phyloP scores from a whole-genome alignment of 257 asterid genomes.

The Salvia splendens region DNA sequence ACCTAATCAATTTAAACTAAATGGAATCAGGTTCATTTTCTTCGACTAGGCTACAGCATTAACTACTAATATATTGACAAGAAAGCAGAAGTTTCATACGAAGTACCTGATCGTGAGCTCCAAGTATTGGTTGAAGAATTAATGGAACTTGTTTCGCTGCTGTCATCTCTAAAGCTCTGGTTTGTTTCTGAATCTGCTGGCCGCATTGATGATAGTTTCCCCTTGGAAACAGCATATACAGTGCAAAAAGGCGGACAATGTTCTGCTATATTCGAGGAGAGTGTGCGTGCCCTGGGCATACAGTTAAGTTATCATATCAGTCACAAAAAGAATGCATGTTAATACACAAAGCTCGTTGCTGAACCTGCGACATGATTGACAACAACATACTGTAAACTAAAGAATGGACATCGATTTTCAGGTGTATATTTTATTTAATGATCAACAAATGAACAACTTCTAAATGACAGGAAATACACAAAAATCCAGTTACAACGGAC shows the following conservation, averaged over 20 bases:
- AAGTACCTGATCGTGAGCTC: conserved; percentile 55
- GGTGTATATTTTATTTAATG: not conserved
- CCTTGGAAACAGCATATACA: conserved; percentile 78
- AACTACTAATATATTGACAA: not conserved
- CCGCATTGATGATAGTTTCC: conserved; percentile 65
- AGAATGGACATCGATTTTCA: too few species aligned
- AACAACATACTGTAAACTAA: too few species aligned
- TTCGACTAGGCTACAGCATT: not conserved
- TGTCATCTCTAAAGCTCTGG: conserved; percentile 48
- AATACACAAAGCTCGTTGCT: not conserved
- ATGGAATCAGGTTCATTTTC: not conserved
- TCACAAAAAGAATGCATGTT: not conserved
- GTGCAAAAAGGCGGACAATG: conserved; percentile 63
- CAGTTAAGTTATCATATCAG: conserved; percentile 16
- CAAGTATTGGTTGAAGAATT: conserved; percentile 47
- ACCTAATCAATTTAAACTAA: not conserved
- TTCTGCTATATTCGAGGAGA: conserved; percentile 68
- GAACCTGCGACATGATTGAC: not conserved
- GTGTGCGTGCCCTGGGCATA: conserved; percentile 47
- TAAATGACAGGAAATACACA: too few species aligned
- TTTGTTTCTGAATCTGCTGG: conserved; percentile 64
- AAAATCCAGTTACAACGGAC: too few species aligned
- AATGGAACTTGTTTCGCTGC: conserved; percentile 54
- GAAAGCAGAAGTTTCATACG: conserved; percentile 3
- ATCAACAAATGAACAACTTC: not conserved